Evolutionary conservation across 1,139 yeast species (phyloP), one percentile per base, ranked within the genome.

Genomic region (Debaryomyces fabryi): DNA sequence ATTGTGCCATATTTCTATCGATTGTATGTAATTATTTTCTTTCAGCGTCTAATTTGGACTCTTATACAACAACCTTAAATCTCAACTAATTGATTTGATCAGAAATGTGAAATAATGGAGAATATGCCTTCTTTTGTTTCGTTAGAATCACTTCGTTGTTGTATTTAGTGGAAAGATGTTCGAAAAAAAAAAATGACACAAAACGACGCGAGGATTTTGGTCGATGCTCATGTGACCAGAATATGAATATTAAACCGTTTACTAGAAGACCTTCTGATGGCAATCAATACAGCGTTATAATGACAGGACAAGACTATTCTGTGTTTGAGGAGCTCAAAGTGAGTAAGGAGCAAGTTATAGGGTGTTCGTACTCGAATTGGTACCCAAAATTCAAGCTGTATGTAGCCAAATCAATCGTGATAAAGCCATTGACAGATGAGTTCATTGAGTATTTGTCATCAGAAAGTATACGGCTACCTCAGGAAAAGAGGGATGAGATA

Each of bases 291-390:
- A 21, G 38, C 10, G 10, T 12, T n/a, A 40, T 10, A 18, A 40
- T 40, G 43, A 40, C 36, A 4, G 36, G 36, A 5, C 18, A 30
- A 21, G 43, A 40, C 36, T 40, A 40, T 20, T 18, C 43, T 3
- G 62, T 61, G 16, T 74, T 75, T 53, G 61, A 67, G 44, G 65
- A 65, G 27, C 58, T 85, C 10, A 62, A 65, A 2, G 70, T 82
- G 6, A 62, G 82, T 0, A 64, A 62, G 36, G 65, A 68, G 6
- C 89, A 88, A 42, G 71, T 92, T 4, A 62, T 82, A 45, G 79
- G 81, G 62, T 90, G 96, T 60, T 71, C 82, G 16, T 91, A 82
- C 61, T 86, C 96, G 0, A 59, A 69, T 10, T 93, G 99, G 99
- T 81, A 85, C 57, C 62, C 71, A 2, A 61, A 66, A 44, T 88